A percentile compares a stretch with the other conserved stretches of the same genome.
phyloP scores from a whole-genome alignment of 345 rosid genomes.

The Acer negundo region DNA sequence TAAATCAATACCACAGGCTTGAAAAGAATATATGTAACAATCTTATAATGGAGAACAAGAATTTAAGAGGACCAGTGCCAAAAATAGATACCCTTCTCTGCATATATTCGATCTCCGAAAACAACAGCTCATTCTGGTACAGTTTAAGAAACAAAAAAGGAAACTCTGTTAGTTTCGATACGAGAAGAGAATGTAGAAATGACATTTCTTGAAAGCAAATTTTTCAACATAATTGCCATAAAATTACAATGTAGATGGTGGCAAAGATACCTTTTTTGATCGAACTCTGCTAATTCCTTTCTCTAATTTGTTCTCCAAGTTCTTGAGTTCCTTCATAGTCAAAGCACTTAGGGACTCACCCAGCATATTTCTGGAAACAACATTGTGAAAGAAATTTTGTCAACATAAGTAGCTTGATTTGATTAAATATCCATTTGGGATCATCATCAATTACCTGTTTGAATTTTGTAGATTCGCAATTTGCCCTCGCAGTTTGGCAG shows the following conservation, averaged over 20 bases:
- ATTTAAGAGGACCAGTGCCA: neutral
- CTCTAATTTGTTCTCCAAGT: constrained; percentile 68
- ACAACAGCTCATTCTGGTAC: constrained; percentile 77
- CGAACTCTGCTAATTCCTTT: constrained; percentile 81
- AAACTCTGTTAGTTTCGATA: constrained; percentile 13
- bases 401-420: neutral
- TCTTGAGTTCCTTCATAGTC: constrained; percentile 61
- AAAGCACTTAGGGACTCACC: constrained; percentile 68
- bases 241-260: neutral
- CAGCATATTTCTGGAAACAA: constrained; percentile 62
- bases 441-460: constrained; percentile 53
- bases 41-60: neutral
- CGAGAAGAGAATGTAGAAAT: neutral
- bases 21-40: constrained; percentile 1
- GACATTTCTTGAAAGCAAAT: neutral
- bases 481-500: constrained; percentile 64
- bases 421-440: neutral
- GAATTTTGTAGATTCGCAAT: constrained; percentile 67
- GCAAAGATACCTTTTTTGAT: constrained; percentile 71
- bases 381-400: neutral
- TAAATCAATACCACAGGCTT: neutral
- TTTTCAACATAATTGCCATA: neutral
- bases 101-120: constrained; percentile 92
- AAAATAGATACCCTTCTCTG: constrained; percentile 71
- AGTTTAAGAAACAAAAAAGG: neutral